Conservation (phyloP, 352 stramenopile species). For the Pythium plurisporium region DNA sequence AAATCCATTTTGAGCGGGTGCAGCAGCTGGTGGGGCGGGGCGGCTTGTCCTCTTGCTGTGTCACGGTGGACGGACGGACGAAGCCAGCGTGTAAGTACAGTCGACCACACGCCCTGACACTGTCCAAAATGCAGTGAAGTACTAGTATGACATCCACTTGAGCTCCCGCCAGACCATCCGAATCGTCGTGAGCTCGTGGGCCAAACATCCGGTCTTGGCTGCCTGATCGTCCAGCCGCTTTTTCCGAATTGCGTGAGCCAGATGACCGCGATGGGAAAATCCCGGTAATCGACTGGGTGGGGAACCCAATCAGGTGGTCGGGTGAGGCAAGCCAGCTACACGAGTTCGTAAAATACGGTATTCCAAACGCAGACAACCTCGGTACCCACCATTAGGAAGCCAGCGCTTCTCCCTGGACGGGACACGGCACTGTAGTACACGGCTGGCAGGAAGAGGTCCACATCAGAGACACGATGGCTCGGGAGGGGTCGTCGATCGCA, state of each 20-base stretch:
- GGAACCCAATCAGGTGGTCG: not conserved
- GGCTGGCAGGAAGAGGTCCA: constrained; percentile 2
- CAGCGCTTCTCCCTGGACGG: too few species aligned
- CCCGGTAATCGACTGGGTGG: not conserved
- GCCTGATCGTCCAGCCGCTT: not conserved
- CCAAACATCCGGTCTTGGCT: constrained; percentile 8
- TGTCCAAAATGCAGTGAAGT: not conserved
- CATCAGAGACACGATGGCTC: not conserved
- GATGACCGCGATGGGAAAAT: not conserved
- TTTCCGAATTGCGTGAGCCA: not conserved
- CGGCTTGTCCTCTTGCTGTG: not conserved
- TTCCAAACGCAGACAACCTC: too few species aligned
- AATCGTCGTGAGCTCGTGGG: constrained; percentile 18
- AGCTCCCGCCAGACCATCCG: constrained; percentile 1
- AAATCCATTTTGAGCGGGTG: constrained; percentile 15
- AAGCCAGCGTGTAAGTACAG: too few species aligned
- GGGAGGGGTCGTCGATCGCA: too few species aligned
- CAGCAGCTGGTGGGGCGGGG: not conserved
- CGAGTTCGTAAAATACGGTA: too few species aligned
- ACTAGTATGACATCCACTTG: constrained; percentile 18
- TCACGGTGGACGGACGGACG: too few species aligned
- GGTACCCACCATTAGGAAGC: too few species aligned
- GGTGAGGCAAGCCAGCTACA: too few species aligned
- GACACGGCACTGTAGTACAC: not conserved
- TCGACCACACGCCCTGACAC: not conserved